phyloP scores from a whole-genome alignment of 495 filamentous ascomycete species.

The Tetracladium setigerum region DNA sequence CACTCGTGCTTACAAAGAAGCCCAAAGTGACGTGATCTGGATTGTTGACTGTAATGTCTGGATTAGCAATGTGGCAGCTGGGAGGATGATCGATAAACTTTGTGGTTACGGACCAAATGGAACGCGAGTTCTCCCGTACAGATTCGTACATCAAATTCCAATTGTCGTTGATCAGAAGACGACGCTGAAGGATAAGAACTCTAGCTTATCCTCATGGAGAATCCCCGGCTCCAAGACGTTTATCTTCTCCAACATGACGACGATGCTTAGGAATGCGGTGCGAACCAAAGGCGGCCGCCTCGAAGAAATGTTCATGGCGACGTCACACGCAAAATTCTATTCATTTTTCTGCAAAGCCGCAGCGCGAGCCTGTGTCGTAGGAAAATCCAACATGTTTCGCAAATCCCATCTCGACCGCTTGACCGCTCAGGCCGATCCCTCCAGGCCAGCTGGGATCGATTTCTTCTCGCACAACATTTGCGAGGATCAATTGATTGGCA shows the following conservation, averaged over 20 bases:
- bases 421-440: constrained; percentile 47
- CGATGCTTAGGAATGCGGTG: constrained; percentile 17
- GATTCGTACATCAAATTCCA: constrained; percentile 70
- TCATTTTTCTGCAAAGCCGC: constrained; percentile 68
- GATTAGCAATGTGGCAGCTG: constrained; percentile 55
- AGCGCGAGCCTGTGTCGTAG: constrained; percentile 65
- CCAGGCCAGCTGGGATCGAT: constrained; percentile 47
- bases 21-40: constrained; percentile 65
- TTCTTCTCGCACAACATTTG: constrained; percentile 72
- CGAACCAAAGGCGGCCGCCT: constrained; percentile 51
- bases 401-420: constrained; percentile 62
- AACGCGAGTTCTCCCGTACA: constrained; percentile 41
- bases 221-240: constrained; percentile 9
- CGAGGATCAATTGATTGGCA: constrained; percentile 72
- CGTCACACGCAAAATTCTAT: constrained; percentile 74
- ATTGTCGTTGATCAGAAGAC: constrained; percentile 46
- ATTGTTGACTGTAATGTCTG: constrained; percentile 74
- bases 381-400: constrained; percentile 75
- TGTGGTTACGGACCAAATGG: constrained; percentile 27
- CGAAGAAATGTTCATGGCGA: constrained; percentile 66
- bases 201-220: constrained; percentile 16
- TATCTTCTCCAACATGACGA: constrained; percentile 14
- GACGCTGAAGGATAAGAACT: constrained; percentile 37
- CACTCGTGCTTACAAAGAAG: constrained; percentile 67
- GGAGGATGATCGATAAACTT: constrained; percentile 57